phyloP scores from a whole-genome alignment of 2,329 filamentous ascomycete genomes.

The Verticillium klebahnii region DNA sequence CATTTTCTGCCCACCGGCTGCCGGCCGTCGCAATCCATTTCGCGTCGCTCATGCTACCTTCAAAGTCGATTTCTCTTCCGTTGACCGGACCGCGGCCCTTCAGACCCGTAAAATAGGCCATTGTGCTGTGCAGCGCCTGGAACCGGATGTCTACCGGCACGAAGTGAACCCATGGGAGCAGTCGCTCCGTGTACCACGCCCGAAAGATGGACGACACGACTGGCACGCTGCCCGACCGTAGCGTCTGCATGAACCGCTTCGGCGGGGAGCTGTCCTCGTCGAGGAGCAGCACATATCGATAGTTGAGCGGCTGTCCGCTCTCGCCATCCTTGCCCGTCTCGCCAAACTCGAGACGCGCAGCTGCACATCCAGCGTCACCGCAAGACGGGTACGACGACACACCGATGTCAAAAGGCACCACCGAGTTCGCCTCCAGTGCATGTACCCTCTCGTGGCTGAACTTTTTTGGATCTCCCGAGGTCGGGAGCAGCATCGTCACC shows the following conservation, averaged over 20 bases:
- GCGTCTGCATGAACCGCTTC: constrained; percentile 51
- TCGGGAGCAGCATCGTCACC: constrained; percentile 53
- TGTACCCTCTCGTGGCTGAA: constrained; percentile 54
- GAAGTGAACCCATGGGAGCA: constrained; percentile 76
- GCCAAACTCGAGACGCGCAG: constrained; percentile 49
- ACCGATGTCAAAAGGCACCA: constrained; percentile 51
- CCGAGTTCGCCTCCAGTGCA: constrained; percentile 46
- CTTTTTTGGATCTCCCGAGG: constrained; percentile 16
- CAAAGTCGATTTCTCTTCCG: constrained; percentile 41
- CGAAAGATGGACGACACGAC: constrained; percentile 69
- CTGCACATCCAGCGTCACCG: constrained; percentile 42
- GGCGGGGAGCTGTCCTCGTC: constrained; percentile 68
- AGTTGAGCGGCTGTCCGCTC: constrained; percentile 52
- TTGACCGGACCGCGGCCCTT: constrained; percentile 36
- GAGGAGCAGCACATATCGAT: constrained; percentile 67
- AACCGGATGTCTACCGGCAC: constrained; percentile 71
- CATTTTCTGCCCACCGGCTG: constrained; percentile 58
- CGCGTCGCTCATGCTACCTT: constrained; percentile 47
- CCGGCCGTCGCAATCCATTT: constrained; percentile 64
- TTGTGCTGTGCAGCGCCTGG: constrained; percentile 67
- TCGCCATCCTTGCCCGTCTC: constrained; percentile 24
- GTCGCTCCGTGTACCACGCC: constrained; percentile 73
- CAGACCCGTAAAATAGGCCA: constrained; percentile 69
- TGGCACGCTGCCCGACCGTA: constrained; percentile 63
- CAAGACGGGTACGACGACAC: constrained; percentile 56